phyloP scores from a whole-genome alignment of 2,329 filamentous ascomycete genomes.

The Xylaria sp. region DNA sequence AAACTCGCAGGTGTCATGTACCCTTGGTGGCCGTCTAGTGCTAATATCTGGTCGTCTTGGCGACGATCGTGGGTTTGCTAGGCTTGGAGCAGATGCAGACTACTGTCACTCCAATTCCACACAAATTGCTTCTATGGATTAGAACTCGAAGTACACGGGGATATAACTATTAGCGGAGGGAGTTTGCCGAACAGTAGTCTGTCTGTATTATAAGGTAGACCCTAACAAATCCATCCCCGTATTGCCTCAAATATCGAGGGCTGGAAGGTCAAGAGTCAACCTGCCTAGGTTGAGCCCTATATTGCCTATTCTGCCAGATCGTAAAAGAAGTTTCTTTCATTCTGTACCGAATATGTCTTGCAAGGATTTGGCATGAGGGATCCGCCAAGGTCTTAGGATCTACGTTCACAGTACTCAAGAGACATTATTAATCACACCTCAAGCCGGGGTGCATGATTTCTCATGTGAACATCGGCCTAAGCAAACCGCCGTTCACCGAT shows the following conservation, averaged over 20 bases:
- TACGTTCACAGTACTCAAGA: neutral
- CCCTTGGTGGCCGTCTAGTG: neutral
- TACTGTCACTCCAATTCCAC: neutral
- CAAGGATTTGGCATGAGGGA: neutral
- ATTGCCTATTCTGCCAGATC: neutral
- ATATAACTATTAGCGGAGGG: neutral
- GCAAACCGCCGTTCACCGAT: neutral
- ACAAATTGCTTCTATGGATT: neutral
- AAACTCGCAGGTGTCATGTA: neutral
- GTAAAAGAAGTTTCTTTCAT: neutral
- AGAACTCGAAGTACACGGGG: neutral
- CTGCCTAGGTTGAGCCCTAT: neutral
- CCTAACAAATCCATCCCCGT: no score
- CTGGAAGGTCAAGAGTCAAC: neutral
- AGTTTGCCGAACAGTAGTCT: neutral
- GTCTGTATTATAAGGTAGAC: no score
- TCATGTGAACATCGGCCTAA: neutral
- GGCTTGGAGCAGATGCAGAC: neutral
- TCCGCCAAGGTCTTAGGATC: neutral
- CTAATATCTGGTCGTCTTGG: neutral
- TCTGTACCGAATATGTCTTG: neutral
- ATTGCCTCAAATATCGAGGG: neutral
- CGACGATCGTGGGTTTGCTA: neutral
- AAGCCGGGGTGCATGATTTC: neutral
- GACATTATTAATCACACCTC: neutral